Evolutionary conservation across 2,329 filamentous ascomycete genomes (phyloP).

Genomic region (Cercospora sp.): DNA sequence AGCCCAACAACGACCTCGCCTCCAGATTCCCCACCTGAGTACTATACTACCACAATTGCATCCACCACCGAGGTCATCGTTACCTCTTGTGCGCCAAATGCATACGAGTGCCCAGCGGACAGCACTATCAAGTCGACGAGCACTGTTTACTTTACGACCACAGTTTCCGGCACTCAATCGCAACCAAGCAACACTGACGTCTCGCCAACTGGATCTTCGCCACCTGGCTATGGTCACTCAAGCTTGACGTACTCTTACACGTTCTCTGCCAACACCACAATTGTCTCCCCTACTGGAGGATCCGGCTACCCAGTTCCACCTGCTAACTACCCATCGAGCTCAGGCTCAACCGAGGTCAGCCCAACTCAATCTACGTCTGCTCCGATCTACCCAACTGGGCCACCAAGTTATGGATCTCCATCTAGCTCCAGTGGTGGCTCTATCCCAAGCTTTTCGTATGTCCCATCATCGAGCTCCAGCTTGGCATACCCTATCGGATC

Average conservation of each 20-base stretch:
- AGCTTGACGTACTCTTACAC: constrained; percentile 12
- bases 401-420: constrained; percentile 15
- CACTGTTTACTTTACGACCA: constrained; percentile 44
- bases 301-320: constrained; percentile 15
- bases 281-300: constrained; percentile 7
- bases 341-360: constrained; percentile 13
- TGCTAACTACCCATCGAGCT: not conserved
- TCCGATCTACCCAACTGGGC: not conserved
- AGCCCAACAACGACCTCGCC: constrained; percentile 12
- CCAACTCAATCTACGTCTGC: constrained; percentile 16
- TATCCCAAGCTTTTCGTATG: constrained; percentile 7
- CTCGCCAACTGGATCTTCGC: constrained; percentile 10
- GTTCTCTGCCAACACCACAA: constrained; percentile 8
- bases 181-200: constrained; percentile 2
- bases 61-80: constrained; percentile 47
- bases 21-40: not conserved
- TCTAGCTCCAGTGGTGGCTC: constrained; percentile 8
- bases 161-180: constrained; percentile 41
- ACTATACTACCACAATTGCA: constrained; percentile 44
- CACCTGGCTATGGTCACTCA: not conserved
- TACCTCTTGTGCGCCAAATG: constrained; percentile 43
- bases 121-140: constrained; percentile 39
- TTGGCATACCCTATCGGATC: not conserved
- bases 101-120: constrained; percentile 44
- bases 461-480: constrained; percentile 10